Conservation (phyloP, 805 yeast genomes). For the Aciculoconidium aculeatum region DNA sequence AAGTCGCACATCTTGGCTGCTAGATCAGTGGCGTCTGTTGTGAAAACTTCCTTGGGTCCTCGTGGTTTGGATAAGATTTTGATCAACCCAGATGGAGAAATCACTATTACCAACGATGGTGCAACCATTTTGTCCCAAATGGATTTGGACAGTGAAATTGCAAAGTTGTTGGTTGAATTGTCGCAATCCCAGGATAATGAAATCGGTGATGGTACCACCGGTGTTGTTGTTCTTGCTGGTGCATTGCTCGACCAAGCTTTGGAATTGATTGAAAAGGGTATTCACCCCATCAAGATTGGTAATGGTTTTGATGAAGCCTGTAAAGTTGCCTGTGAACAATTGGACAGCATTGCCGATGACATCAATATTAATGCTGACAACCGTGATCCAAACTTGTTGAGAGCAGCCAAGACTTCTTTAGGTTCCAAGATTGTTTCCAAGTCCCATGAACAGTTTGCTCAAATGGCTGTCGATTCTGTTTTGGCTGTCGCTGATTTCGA, state of each 20-base stretch:
- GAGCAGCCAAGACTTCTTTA: constrained; percentile 90
- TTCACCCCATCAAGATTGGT: constrained; percentile 94
- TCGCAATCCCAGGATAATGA: constrained; percentile 96
- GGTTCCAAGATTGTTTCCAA: constrained; percentile 96
- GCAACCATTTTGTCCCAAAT: constrained; percentile 94
- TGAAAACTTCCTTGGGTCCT: constrained; percentile 92
- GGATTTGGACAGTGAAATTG: constrained; percentile 95
- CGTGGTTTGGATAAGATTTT: constrained; percentile 97
- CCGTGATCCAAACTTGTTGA: constrained; percentile 56
- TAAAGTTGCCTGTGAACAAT: constrained; percentile 73
- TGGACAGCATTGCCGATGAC: constrained; percentile 71
- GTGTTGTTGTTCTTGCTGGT: constrained; percentile 95
- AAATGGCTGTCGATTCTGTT: constrained; percentile 96
- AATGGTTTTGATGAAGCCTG: constrained; percentile 98
- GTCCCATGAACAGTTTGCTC: constrained; percentile 87
- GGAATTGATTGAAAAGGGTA: constrained; percentile 92
- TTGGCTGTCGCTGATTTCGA: constrained; percentile 86
- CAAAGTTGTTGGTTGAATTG: constrained; percentile 88
- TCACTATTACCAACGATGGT: constrained; percentile 97
- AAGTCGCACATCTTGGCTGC: constrained; percentile 92
- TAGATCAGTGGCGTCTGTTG: constrained; percentile 85
- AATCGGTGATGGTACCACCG: constrained; percentile 98
- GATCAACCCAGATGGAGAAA: constrained; percentile 94
- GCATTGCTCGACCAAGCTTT: constrained; percentile 91
- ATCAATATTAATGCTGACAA: constrained; percentile 46